Evolutionary conservation across 2,329 filamentous ascomycete species (phyloP).

Genomic region (Alternaria sp.): DNA sequence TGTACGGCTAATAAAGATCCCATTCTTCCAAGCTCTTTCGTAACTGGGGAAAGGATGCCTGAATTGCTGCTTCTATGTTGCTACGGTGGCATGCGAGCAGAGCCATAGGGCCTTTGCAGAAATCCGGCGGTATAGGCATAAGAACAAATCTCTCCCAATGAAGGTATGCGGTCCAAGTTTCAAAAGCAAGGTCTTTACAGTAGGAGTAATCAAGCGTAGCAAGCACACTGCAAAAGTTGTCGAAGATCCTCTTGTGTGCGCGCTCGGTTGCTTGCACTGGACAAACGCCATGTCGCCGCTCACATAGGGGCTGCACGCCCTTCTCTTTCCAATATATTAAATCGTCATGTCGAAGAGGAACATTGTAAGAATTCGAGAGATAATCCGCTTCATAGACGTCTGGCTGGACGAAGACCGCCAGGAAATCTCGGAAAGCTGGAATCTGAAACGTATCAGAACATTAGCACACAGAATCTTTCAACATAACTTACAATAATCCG

Average conservation of each 20-base stretch:
- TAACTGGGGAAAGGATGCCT: slow-evolving; percentile 1
- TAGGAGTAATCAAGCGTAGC: not conserved
- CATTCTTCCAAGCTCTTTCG: slow-evolving; percentile 6
- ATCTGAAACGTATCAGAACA: not conserved
- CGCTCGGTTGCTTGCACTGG: slow-evolving; percentile 2
- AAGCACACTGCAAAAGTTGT: slow-evolving; percentile 5
- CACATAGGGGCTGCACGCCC: not conserved
- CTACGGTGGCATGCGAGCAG: not conserved
- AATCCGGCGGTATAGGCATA: slow-evolving; percentile 2
- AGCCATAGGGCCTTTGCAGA: not conserved
- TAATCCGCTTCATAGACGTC: not conserved
- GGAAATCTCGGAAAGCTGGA: not conserved
- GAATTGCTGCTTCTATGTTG: not conserved
- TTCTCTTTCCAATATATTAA: slow-evolving; percentile 2
- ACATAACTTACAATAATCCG: not conserved
- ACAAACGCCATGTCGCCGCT: not conserved
- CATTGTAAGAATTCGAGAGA: not conserved
- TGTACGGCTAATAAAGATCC: not conserved
- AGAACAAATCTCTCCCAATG: not conserved
- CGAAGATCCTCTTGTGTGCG: slow-evolving; percentile 4
- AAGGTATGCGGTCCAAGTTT: not conserved
- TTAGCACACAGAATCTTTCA: not conserved
- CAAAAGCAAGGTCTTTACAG: not conserved
- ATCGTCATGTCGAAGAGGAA: slow-evolving; percentile 1
- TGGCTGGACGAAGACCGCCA: not conserved